Evolutionary conservation across 169 alveolate species (phyloP), one percentile per base, ranked within the genome.

Genomic region (Plasmodium knowlesi): DNA sequence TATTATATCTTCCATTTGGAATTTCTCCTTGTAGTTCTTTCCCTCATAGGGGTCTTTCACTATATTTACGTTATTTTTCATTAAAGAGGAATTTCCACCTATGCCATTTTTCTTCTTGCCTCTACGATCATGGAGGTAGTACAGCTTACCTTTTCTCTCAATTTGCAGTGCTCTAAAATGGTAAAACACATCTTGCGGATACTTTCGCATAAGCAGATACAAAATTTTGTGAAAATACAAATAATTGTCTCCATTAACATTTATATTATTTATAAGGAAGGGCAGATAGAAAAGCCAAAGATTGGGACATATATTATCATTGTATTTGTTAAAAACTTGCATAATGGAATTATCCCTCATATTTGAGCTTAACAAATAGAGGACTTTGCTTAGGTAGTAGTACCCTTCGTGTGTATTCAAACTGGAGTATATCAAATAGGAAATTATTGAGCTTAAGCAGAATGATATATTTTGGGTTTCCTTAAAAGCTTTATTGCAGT

Each of bases 281-380:
- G 95, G 95, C 25, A 81, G 50, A 71, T 91, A 91, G 74, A 91
- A 91, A 53, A 91, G 54, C 95, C 95, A 91, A 5, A 91, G 14
- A 72, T 82, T 54, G 46, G 95, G 84, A 30, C 74, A 81, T 16
- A 91, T 91, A 37, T 54, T 71, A 70, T 91, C 86, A 32, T 82
- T 91, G 54, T 91, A 91, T 54, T 91, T 53, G 83, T 91, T 82
- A 82, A 91, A 91, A 70, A 72, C 57, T 82, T 81, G 54, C 72
- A 78, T n/a, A 37, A 91, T 19, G 4, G 73, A 70, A 91, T 91
- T 81, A 34, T 91, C 95, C 22, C 81, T 22, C 25, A 19, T 50
- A 78, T 67, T 85, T 34, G 25, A 71, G 73, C 84, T 91, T 70
- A 91, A 41, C 88, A 91, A 28, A 81, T 91, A 43, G 6, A 91